Base-by-base conservation (phyloP, 2,329 filamentous ascomycete species). In the Gliomastix tumulicola region DNA sequence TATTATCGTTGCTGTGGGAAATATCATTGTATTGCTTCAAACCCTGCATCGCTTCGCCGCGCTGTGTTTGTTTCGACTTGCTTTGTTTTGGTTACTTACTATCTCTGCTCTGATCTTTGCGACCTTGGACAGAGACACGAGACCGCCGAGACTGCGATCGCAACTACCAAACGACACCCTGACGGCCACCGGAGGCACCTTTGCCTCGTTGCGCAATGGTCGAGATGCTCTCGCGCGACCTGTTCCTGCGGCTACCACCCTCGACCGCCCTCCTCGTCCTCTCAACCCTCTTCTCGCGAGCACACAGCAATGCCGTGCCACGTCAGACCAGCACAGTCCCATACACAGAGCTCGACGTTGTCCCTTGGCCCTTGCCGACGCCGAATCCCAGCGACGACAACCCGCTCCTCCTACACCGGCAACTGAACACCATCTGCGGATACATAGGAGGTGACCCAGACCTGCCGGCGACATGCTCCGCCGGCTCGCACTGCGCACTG, bases 401-500 rank as follows among this genome's bases (percentile, higher is more conserved):
- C 55, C 56, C 30, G 51, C 49, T 28, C 54, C 54, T 67, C 6
- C 48, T 51, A 18, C 62, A 60, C 32, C 63, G 66, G 27, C 62
- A 69, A 41, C 49, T 58, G 36, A 74, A 75, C 53, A 78, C 74
- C 13, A 50, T 79, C 38, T 79, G 75, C 46, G 75, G 75, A 30
- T 79, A 68, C 53, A 63, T 79, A 47, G 68, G 66, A 41, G 74
- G 72, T 17, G 53, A 76, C 43, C 52, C 65, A 2, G 54, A 56
- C 18, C 54, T 76, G 21, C 71, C 74, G 4, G 75, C 74, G 27
- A 79, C 74, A 25, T 79, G 75, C 49, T 66, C 63, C 20, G 62
- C 66, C 1, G 75, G 74, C 22, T 77, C 73, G 25, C 72, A 79
- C 51, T 79, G 75, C 49, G 75, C 73, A 18, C 56, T 73, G 30